These are phyloP conservation scores for Rutidosis leptorrhynchoides DNA, from an alignment of 129 eudicot genomes.

Conservation along the genomic window DNA sequence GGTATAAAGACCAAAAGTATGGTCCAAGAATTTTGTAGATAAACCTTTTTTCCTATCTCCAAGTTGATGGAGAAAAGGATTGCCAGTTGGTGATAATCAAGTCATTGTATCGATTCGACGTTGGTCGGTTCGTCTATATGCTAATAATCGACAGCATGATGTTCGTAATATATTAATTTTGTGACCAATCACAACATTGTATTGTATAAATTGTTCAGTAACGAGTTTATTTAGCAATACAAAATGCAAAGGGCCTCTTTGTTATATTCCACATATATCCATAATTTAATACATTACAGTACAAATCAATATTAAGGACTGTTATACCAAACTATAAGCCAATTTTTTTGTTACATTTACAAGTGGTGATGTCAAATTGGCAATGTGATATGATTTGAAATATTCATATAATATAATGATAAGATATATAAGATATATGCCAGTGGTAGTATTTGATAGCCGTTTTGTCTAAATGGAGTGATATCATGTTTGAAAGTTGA, in stretches of 20 bases:
- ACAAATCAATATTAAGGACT: background rate
- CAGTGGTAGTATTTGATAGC: background rate
- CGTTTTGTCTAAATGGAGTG: constrained; percentile 6
- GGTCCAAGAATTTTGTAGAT: constrained; percentile 20
- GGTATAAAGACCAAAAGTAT: constrained; percentile 14
- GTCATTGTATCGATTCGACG: background rate
- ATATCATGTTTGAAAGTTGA: constrained; percentile 22
- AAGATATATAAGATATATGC: background rate
- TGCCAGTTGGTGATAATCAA: constrained; percentile 32
- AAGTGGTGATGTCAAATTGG: constrained; percentile 15
- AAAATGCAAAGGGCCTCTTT: too few species aligned
- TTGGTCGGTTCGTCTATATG: constrained; percentile 23
- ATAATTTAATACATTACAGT: background rate
- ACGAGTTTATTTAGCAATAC: too few species aligned
- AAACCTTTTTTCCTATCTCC: constrained; percentile 14
- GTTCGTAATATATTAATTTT: background rate
- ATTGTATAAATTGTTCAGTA: too few species aligned
- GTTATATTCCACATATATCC: too few species aligned
- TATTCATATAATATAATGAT: background rate
- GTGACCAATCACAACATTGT: too few species aligned
- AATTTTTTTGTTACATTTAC: background rate
- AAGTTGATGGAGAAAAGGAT: constrained; percentile 30
- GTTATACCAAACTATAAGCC: background rate
- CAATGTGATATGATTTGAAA: constrained; percentile 18
- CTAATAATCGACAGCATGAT: background rate